Evolutionary conservation across 1,139 yeast species (phyloP), one percentile per base, ranked within the genome.

Genomic region (Hemisphaericaspora lyxosophila): DNA sequence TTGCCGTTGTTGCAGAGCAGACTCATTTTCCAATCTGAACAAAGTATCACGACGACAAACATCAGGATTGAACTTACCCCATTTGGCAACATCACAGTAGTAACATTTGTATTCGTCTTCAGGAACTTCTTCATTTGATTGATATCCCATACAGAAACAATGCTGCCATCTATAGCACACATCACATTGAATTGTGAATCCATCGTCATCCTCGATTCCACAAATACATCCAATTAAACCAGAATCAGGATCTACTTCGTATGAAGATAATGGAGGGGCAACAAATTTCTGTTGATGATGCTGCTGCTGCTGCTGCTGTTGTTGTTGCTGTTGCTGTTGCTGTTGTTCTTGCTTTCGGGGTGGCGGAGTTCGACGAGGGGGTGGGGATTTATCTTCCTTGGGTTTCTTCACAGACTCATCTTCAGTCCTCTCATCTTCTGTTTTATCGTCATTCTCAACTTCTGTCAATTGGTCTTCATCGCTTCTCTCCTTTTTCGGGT

Each of bases 101-200:
- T 86, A 87, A 57, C 98, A 90, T 33, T 80, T 71, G 57, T 86
- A 90, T 42, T 67, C 75, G 39, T 80, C 82, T 45, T 87, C 96
- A 0, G 96, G 96, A 0, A 83, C 94, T 41, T 83, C 82, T 24
- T 78, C 85, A 42, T 77, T 81, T 34, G 83, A 76, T 36, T 70
- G 72, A 47, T 85, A 86, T 7, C 85, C 86, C 78, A 87, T 88
- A 62, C 97, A 90, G 17, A 79, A 71, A 32, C 95, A 90, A 63
- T 90, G 97, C 57, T 89, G 96, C 97, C 97, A 90, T 45, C 96
- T 78, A 60, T 78, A 83, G 59, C 97, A 90, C 33, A 79, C 74
- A 57, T 89, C 96, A 64, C 97, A 90, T 59, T 89, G 97, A 44
- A 90, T 85, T 1, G 97, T 89, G 58, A 87, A 88, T 1, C 97